Conservation (phyloP, 1,284 basidiomycete species). For the Ceratorhiza oryzae-sativae region DNA sequence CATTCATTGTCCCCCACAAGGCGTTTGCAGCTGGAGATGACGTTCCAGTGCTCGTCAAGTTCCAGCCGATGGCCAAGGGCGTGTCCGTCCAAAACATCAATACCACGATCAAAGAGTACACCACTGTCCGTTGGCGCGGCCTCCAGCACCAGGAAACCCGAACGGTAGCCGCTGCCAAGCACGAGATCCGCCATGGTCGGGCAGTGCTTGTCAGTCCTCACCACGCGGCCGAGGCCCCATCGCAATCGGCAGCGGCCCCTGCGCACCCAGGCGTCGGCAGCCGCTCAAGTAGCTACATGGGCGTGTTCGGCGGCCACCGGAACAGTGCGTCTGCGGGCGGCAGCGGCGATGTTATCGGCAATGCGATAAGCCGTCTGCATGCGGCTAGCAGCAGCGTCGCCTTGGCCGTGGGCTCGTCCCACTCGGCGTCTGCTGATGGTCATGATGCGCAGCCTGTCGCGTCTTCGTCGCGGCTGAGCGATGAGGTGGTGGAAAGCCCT, state of each 20-base stretch:
- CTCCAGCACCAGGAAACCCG: conserved; percentile 69
- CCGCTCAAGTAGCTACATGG: conserved; percentile 16
- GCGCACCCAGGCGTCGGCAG: conserved; percentile 8
- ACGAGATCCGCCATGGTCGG: conserved; percentile 73
- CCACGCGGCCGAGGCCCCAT: conserved; percentile 42
- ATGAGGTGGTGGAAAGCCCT: conserved; percentile 30
- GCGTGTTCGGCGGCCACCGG: conserved; percentile 8
- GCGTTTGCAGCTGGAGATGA: conserved; percentile 91
- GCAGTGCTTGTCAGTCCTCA: conserved; percentile 55
- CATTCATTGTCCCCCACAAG: conserved; percentile 84
- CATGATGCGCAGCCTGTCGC: conserved; percentile 21
- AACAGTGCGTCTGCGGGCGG: conserved; percentile 1
- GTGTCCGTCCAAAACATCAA: conserved; percentile 72
- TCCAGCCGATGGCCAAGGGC: conserved; percentile 86
- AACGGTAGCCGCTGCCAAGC: conserved; percentile 67
- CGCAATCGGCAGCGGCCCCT: conserved; percentile 45
- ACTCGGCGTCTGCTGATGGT: conserved; percentile 15
- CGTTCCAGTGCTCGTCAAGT: conserved; percentile 82
- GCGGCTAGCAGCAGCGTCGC: conserved; percentile 28
- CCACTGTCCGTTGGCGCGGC: conserved; percentile 69
- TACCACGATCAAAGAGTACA: conserved; percentile 75
- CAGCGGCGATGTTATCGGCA: conserved; percentile 28
- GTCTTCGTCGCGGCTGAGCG: conserved; percentile 22
- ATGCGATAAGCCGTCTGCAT: conserved; percentile 32
- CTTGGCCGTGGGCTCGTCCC: conserved; percentile 16